phyloP scores from a whole-genome alignment of 106 monocot genomes.

The Platanthera zijinensis region DNA sequence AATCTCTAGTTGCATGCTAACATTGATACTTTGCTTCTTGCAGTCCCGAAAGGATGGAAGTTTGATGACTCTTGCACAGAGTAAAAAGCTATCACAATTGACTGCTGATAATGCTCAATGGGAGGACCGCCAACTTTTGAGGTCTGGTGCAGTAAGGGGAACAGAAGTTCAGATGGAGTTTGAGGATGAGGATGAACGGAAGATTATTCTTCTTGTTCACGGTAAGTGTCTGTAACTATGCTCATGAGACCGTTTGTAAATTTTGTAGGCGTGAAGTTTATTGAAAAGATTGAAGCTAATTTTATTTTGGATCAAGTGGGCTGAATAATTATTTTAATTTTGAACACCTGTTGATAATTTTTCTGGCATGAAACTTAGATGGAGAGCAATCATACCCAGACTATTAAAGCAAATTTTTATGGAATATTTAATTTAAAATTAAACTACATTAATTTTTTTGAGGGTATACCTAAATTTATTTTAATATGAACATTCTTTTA shows the following conservation, averaged over 20 bases:
- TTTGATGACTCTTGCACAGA: constrained; percentile 89
- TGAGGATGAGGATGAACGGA: constrained; percentile 98
- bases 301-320: neutral
- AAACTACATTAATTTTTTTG: neutral
- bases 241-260: neutral
- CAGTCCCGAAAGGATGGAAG: constrained; percentile 92
- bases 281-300: neutral
- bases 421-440: neutral
- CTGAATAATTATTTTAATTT: neutral
- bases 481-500: neutral
- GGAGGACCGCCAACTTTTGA: constrained; percentile 91
- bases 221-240: constrained; percentile 31
- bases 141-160: constrained; percentile 97
- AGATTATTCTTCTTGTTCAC: constrained; percentile 98
- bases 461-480: neutral
- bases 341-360: neutral
- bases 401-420: neutral
- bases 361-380: neutral
- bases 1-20: neutral
- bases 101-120: constrained; percentile 99
- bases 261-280: neutral
- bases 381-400: neutral
- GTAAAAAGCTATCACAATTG: constrained; percentile 89
- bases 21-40: constrained; percentile 9
- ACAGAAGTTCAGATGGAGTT: constrained; percentile 93